phyloP scores from a whole-genome alignment of 2,329 filamentous ascomycete species.

The Fusarium nygamai region DNA sequence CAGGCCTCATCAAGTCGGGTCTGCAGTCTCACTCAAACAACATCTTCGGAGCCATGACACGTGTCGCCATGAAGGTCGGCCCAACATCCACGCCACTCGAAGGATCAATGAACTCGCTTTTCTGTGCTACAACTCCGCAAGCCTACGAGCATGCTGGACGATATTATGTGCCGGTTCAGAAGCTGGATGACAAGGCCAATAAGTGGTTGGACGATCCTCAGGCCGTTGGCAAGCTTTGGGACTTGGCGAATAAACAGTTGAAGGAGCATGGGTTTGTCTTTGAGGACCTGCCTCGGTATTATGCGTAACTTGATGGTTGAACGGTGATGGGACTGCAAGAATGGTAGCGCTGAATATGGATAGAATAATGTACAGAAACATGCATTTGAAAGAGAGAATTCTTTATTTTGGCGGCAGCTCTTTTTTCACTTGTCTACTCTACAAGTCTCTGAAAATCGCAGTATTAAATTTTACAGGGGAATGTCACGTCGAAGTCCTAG shows the following conservation, averaged over 20 bases:
- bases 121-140: conserved; percentile 28
- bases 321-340: rapidly evolving
- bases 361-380: neutral
- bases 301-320: neutral
- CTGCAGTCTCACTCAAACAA: conserved; percentile 29
- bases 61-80: conserved; percentile 25
- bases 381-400: neutral
- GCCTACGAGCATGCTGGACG: conserved; percentile 14
- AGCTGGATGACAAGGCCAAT: conserved; percentile 24
- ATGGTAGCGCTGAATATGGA: neutral
- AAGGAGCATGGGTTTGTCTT: conserved; percentile 14
- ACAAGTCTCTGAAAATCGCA: rapidly evolving
- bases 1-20: conserved; percentile 33
- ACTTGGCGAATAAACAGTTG: conserved; percentile 4
- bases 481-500: no score
- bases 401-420: neutral
- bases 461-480: no score
- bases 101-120: conserved; percentile 37
- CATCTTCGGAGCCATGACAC: conserved; percentile 24
- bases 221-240: conserved; percentile 22
- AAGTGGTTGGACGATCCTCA: conserved; percentile 35
- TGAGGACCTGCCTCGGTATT: neutral
- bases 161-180: conserved; percentile 34
- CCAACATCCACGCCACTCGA: conserved; percentile 27
- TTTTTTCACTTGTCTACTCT: no score